phyloP scores from a whole-genome alignment of 2,329 filamentous ascomycete genomes.

The Phaeoacremonium minimum region DNA sequence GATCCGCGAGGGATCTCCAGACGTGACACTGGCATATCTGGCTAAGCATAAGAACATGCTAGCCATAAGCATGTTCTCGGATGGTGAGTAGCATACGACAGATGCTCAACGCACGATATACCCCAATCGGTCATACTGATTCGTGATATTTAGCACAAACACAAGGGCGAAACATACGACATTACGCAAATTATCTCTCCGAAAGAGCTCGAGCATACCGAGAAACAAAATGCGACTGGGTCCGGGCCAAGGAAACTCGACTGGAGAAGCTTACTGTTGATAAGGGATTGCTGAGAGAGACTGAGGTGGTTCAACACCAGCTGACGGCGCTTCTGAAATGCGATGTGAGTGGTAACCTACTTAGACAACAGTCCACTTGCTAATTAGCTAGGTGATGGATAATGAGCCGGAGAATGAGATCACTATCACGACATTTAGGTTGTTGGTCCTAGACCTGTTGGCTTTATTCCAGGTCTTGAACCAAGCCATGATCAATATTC shows the following conservation, averaged over 20 bases:
- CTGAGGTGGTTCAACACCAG: constrained; percentile 84
- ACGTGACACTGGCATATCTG: constrained; percentile 82
- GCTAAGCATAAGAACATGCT: constrained; percentile 78
- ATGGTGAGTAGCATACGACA: constrained; percentile 58
- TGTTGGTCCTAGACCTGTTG: constrained; percentile 85
- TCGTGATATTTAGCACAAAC: constrained; percentile 66
- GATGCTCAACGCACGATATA: too few species aligned
- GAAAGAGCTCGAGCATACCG: constrained; percentile 78
- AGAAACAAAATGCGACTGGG: constrained; percentile 85
- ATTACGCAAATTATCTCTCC: constrained; percentile 83
- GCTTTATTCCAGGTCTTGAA: constrained; percentile 93
- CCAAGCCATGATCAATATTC: constrained; percentile 92
- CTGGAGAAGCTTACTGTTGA: constrained; percentile 85
- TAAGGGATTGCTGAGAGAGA: constrained; percentile 88
- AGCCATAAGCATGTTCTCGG: constrained; percentile 85
- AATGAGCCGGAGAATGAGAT: constrained; percentile 95
- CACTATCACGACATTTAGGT: constrained; percentile 85
- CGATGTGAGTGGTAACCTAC: constrained; percentile 58
- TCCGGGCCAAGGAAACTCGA: constrained; percentile 74
- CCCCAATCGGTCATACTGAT: constrained; percentile 14
- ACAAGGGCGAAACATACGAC: constrained; percentile 89
- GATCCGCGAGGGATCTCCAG: constrained; percentile 90
- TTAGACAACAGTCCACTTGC: too few species aligned
- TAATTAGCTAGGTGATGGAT: constrained; percentile 59
- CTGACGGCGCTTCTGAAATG: constrained; percentile 83